Base-by-base conservation (phyloP, 306 rosid species). In the Comarum palustre region DNA sequence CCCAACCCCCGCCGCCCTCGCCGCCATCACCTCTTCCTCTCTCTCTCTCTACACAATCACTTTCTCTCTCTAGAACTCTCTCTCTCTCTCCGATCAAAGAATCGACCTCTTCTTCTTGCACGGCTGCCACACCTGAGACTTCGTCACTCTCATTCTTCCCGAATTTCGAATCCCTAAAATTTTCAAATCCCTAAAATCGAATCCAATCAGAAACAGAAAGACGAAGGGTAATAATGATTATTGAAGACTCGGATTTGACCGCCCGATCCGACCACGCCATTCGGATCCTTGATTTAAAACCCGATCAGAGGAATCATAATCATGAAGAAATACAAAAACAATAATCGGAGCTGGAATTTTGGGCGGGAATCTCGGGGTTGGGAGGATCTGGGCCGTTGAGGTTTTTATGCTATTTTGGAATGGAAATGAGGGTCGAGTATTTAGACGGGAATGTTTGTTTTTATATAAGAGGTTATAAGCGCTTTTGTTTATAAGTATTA, bases 101-200 rank as follows among this genome's bases (percentile, higher is more conserved):
- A 92, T 81, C 58, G 42, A 79, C 62, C 98, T 81, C 90, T 93
- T 93, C 98, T 90, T 93, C 93, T 93, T 93, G 55, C 96, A 87
- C 0, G 98, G 98, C 54, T 90, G 98, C 98, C 98, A 93, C 0
- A 93, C 93, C 79, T 84, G 92, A 72, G 92, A 93, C 87, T 93
- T 93, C 0, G 80, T 69, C 47, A 90, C 15, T 45, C 84, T 88
- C 98, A 93, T 93, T 3, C 75, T 85, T 82, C 38, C 64, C 41
- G 4, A 29, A 45, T 3, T 4, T 50, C 55, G 60, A 54, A 22
- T n/a, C 59, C 29, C 60, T 54, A 24, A 46, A 3, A 16, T 19
- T 1, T 47, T 17, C 20, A 1, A 52, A 54, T 20, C 31, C 55
- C 55, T 48, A 48, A 2, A 51, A 58, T 58, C 64, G 38, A 25